Evolutionary conservation across 2,329 filamentous ascomycete genomes (phyloP).

Genomic region (Aspergillus fijiensis): DNA sequence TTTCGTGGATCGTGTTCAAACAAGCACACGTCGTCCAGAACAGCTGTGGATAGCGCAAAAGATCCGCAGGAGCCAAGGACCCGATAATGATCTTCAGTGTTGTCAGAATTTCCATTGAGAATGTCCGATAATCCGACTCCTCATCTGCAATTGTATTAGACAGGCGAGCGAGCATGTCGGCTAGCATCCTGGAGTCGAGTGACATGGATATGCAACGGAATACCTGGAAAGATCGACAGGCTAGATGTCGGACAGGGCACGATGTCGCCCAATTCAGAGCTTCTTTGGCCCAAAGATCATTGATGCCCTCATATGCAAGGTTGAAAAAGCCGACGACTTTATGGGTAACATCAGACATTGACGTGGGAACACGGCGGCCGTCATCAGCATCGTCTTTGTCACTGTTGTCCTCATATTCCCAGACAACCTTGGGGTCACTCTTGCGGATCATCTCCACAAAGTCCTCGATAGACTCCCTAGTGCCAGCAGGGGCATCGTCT

Average conservation of each 20-base stretch:
- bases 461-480: slow-evolving; percentile 76
- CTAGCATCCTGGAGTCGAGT: slow-evolving; percentile 88
- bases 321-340: slow-evolving; percentile 85
- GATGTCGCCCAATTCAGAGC: slow-evolving; percentile 95
- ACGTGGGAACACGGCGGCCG: slow-evolving; percentile 75
- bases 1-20: slow-evolving; percentile 92
- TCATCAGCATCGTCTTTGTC: slow-evolving; percentile 70
- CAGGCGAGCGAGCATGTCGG: slow-evolving; percentile 90
- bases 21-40: slow-evolving; percentile 99
- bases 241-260: slow-evolving; percentile 89
- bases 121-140: slow-evolving; percentile 89
- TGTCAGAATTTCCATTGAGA: slow-evolving; percentile 96
- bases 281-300: slow-evolving; percentile 86
- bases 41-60: slow-evolving; percentile 87
- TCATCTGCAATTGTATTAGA: slow-evolving; percentile 98
- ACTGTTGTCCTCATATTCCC: slow-evolving; percentile 92
- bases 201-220: slow-evolving; percentile 92
- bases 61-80: slow-evolving; percentile 74
- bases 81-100: slow-evolving; percentile 89
- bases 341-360: slow-evolving; percentile 81
- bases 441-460: slow-evolving; percentile 83
- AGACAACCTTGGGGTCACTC: slow-evolving; percentile 81
- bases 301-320: slow-evolving; percentile 78
- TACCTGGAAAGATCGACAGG: slow-evolving; percentile 95
- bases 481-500: slow-evolving; percentile 65